Base-by-base conservation (phyloP, 2,329 filamentous ascomycete genomes). In the Ceratocystiopsis brevicomis region DNA sequence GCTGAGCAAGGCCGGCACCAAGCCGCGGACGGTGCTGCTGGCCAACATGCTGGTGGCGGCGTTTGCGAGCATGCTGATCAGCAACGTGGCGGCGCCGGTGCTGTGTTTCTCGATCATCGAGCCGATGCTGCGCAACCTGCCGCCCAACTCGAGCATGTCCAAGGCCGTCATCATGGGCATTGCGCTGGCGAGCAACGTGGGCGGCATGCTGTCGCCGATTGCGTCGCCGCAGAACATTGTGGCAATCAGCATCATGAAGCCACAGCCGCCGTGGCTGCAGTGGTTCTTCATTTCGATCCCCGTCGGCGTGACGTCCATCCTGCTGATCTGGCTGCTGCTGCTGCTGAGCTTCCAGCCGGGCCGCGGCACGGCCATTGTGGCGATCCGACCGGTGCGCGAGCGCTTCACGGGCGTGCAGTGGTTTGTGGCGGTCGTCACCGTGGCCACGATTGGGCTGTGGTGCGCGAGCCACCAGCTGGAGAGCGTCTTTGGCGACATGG, bases 41-140 rank as follows among this genome's bases (percentile, higher is more conserved):
- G 90, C 88, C 43, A 95, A 88, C 63, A 98, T 98, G 90, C 87
- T 95, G 53, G 90, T 98, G 37, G 87, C 88, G 44, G 92, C 90
- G 55, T 92, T 98, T 58, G 81, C 92, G 10, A 95, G 86, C 53
- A 98, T 98, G 90, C 85, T 93, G 69, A 96, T 98, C 55, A 94
- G 86, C 62, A 98, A 98, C 52, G 92, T 98, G 25, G 90, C 90
- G 1, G 88, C 92, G 1, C 90, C 90, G 0, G 90, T 98, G 11
- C 71, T 98, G 35, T 98, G 90, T 66, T 96, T 92, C 60, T 93
- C 86, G 17, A 95, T 98, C 54, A 93, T 98, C 47, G 87, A 94
- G 77, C 90, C 92, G 4, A 86, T 98, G 65, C 71, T 98, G 25
- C 84, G 90, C 47, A 98, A 95, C 48, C 71, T 98, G 33, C 82